Evolutionary conservation across 768 basidiomycete genomes (phyloP).

Genomic region (Tephrocybe rancida): DNA sequence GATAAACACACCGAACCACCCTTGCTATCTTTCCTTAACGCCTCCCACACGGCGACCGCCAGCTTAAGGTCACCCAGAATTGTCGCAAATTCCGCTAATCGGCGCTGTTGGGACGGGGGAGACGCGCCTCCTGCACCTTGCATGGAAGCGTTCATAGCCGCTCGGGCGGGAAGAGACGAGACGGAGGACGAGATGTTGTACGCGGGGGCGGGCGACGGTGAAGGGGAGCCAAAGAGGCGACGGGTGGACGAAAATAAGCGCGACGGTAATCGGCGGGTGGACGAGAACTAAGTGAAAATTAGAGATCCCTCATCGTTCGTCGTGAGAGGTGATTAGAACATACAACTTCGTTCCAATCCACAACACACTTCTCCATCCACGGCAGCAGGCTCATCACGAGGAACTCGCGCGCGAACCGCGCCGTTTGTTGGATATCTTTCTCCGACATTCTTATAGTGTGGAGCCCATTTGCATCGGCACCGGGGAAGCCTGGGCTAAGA

Average conservation of each 20-base stretch:
- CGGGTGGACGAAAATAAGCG: slow-evolving; percentile 87
- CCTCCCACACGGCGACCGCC: slow-evolving; percentile 84
- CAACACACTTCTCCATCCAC: slow-evolving; percentile 94
- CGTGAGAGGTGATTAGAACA: neutral
- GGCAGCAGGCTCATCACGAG: slow-evolving; percentile 88
- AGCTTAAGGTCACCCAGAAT: slow-evolving; percentile 89
- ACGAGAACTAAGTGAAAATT: slow-evolving; percentile 55
- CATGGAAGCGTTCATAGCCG: slow-evolving; percentile 34
- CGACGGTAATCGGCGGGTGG: slow-evolving; percentile 77
- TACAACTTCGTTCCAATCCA: slow-evolving; percentile 93
- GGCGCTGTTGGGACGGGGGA: slow-evolving; percentile 70
- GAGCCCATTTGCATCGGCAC: slow-evolving; percentile 25
- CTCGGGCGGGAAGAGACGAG: slow-evolving; percentile 38
- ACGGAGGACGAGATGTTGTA: slow-evolving; percentile 42
- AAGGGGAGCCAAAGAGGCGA: slow-evolving; percentile 73
- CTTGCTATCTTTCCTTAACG: slow-evolving; percentile 82
- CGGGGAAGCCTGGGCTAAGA: slow-evolving; percentile 23
- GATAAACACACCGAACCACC: slow-evolving; percentile 72
- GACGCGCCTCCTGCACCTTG: slow-evolving; percentile 22
- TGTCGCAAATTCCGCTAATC: slow-evolving; percentile 96
- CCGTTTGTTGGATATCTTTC: slow-evolving; percentile 72
- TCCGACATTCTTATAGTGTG: slow-evolving; percentile 62
- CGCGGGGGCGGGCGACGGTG: slow-evolving; percentile 46
- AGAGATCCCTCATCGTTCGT: neutral
- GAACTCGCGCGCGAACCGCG: slow-evolving; percentile 85